These are phyloP conservation scores for Boletus huronensis DNA, from an alignment of 768 basidiomycete species.

Conservation along the genomic window DNA sequence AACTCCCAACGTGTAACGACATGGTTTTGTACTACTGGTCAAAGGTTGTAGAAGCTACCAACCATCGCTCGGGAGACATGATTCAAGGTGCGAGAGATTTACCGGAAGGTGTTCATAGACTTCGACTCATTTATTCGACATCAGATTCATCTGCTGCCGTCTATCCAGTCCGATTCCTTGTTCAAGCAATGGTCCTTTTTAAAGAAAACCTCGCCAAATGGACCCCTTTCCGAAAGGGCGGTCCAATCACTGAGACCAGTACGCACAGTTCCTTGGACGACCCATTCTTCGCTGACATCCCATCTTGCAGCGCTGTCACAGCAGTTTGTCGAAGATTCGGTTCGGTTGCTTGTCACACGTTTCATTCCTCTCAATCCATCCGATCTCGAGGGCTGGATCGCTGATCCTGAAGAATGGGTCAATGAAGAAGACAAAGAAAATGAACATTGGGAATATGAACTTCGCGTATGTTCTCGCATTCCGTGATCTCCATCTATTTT, in stretches of 20 bases:
- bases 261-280: conserved; percentile 15
- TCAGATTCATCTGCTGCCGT: conserved; percentile 60
- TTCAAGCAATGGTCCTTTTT: conserved; percentile 84
- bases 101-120: background rate
- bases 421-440: conserved; percentile 85
- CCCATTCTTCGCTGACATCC: conserved; percentile 11
- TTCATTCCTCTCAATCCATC: conserved; percentile 80
- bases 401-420: conserved; percentile 94
- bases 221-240: conserved; percentile 62
- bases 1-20: conserved; percentile 59
- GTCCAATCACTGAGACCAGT: conserved; percentile 59
- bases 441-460: conserved; percentile 91
- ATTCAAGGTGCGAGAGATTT: conserved; percentile 50
- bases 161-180: conserved; percentile 76
- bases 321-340: conserved; percentile 71
- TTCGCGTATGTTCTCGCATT: conserved; percentile 58
- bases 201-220: conserved; percentile 79
- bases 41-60: conserved; percentile 70
- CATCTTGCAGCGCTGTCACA: conserved; percentile 50
- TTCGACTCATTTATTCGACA: background rate
- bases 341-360: conserved; percentile 71
- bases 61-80: conserved; percentile 42
- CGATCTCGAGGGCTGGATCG: conserved; percentile 81
- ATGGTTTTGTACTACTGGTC: conserved; percentile 80
- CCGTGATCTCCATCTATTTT: background rate